Base-by-base conservation (phyloP, 2,329 filamentous ascomycete species). In the Microcyclospora tardicrescens region DNA sequence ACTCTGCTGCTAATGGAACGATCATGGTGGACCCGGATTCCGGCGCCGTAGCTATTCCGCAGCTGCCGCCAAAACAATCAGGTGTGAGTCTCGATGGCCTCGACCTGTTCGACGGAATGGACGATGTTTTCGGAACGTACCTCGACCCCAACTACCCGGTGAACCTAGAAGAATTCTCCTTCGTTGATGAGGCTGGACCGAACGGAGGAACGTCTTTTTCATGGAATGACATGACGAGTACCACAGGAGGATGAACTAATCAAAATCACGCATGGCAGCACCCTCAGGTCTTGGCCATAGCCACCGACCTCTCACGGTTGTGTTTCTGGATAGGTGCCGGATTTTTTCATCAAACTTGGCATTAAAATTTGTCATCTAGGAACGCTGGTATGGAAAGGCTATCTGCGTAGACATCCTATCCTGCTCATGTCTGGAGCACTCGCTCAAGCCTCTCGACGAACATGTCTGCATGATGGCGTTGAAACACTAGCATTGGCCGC, bases 401-500 rank as follows among this genome's bases (percentile, higher is more conserved):
- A 24, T 24, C 19, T 8, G 19, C 4, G 19, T 24, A 10, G 30
- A 32, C 15, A 13, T 10, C 4, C 30, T 24, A 24, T n/a, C 24
- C 28, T 27, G 15, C 27, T 49, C 36, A 58, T 33, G 52, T 52
- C 43, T 49, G 46, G 37, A 58, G 43, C 30, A 60, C 46, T 50
- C 55, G 58, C 49, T 59, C 54, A 33, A 59, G 39, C 27, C 43
- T 50, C 29, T 56, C 84, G 35, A 93, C 62, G 52, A 95, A 66
- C 43, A 94, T 77, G 64, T 94, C 84, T 15, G 81, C 87, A 63
- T 96, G 89, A 59, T 81, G 76, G 71, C 85, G 75, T 75, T 94
- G 82, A 70, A 95, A 91, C 55, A 87, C 79, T 52, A 95, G 66
- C 87, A 94, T 94, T 33, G 86, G 87, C 53, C 86, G 69, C 58